Conservation (phyloP, 768 basidiomycete species). For the Podaxis sp. region DNA sequence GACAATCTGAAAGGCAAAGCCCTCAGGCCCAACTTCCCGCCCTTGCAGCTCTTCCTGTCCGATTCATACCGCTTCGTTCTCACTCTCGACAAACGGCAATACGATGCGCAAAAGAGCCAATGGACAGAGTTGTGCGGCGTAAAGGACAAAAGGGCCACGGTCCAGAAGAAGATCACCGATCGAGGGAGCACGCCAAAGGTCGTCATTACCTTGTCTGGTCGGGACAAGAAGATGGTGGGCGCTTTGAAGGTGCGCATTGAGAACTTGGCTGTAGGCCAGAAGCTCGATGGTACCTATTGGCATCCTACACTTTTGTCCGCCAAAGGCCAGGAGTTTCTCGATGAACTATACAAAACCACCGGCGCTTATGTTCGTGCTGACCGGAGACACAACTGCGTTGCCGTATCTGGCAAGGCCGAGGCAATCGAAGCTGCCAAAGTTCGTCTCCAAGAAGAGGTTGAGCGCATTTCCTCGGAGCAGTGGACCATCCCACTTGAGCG, state of each 20-base stretch:
- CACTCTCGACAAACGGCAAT: slow-evolving; percentile 46
- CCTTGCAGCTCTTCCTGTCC: slow-evolving; percentile 42
- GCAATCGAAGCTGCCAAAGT: slow-evolving; percentile 41
- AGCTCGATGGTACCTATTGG: slow-evolving; percentile 45
- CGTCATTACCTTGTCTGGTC: slow-evolving; percentile 45
- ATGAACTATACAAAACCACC: slow-evolving; percentile 31
- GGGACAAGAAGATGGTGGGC: slow-evolving; percentile 53
- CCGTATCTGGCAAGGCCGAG: slow-evolving; percentile 42
- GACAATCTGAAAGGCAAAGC: slow-evolving; percentile 33
- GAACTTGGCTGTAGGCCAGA: slow-evolving; percentile 50
- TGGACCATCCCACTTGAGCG: slow-evolving; percentile 37
- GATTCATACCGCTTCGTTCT: slow-evolving; percentile 52
- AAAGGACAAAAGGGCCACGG: slow-evolving; percentile 26
- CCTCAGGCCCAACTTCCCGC: slow-evolving; percentile 29
- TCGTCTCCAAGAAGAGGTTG: slow-evolving; percentile 47
- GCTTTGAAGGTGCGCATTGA: slow-evolving; percentile 62
- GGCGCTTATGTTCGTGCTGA: slow-evolving; percentile 47
- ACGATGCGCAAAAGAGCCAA: slow-evolving; percentile 45
- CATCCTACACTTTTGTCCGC: slow-evolving; percentile 39
- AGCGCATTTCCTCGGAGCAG: slow-evolving; percentile 44
- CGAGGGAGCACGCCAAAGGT: slow-evolving; percentile 26
- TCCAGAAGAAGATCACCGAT: slow-evolving; percentile 29
- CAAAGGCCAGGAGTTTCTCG: slow-evolving; percentile 34
- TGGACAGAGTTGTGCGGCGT: slow-evolving; percentile 48
- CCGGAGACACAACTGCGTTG: slow-evolving; percentile 43